Conservation (phyloP, 2,329 filamentous ascomycete genomes). For the Magnaporthiopsis incrustans region DNA sequence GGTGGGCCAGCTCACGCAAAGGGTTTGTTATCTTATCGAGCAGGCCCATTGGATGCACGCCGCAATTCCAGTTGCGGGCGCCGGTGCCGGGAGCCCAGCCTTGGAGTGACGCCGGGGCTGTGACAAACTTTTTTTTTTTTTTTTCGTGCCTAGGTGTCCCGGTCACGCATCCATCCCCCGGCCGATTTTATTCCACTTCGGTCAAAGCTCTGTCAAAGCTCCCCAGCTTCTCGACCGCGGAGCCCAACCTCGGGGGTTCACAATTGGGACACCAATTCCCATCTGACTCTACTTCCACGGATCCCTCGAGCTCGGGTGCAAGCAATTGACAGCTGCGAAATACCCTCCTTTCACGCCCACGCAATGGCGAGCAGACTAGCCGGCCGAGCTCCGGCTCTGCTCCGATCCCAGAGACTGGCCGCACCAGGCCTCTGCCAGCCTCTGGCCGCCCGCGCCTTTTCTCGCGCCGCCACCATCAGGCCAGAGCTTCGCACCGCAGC, state of each 20-base stretch:
- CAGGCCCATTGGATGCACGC: too few relatives aligned
- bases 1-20: not conserved
- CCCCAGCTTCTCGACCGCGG: not conserved
- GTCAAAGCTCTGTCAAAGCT: constrained; percentile 6
- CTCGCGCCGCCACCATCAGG: constrained; percentile 10
- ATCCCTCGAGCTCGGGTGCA: not conserved
- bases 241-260: constrained; percentile 6
- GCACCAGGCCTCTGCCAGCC: constrained; percentile 34
- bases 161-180: constrained; percentile 4
- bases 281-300: not conserved
- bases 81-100: not conserved
- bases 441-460: constrained; percentile 35
- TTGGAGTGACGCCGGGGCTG: not conserved
- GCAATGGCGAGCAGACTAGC: constrained; percentile 27
- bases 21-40: not conserved
- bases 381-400: constrained; percentile 48
- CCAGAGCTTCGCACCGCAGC: constrained; percentile 18
- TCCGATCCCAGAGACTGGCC: constrained; percentile 44
- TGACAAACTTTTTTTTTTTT: constrained; percentile 6
- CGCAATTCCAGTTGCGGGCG: too few relatives aligned
- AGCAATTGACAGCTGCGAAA: not conserved
- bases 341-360: not conserved
- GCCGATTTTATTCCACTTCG: constrained; percentile 4
- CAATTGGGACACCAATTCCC: not conserved
- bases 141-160: not conserved